Evolutionary conservation across 768 basidiomycete species (phyloP).

Genomic region (Collybia mongolica): DNA sequence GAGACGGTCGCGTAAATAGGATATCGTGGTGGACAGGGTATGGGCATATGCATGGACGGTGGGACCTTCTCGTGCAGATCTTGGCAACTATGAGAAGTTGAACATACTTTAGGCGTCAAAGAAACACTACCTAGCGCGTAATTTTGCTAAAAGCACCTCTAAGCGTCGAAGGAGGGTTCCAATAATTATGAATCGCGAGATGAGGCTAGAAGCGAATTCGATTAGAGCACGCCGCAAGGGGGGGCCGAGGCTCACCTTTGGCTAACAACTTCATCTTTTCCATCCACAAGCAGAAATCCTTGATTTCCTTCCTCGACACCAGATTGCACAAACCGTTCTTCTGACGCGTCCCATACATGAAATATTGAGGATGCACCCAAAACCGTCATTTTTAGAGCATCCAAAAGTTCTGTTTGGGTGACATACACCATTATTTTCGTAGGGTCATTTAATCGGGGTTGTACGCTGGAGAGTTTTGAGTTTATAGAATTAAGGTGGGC

Average conservation of each 20-base stretch:
- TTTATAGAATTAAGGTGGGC: constrained; percentile 19
- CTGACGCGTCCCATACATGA: constrained; percentile 57
- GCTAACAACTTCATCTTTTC: constrained; percentile 55
- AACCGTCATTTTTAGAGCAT: constrained; percentile 53
- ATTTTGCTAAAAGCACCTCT: constrained; percentile 46
- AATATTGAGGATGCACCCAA: constrained; percentile 69
- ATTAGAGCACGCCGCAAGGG: not conserved
- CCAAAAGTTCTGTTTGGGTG: constrained; percentile 44
- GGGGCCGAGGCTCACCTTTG: constrained; percentile 41
- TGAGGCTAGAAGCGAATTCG: constrained; percentile 38
- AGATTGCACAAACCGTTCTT: constrained; percentile 57
- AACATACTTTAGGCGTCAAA: not conserved
- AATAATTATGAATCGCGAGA: constrained; percentile 63
- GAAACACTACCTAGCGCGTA: constrained; percentile 48
- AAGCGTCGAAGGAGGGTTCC: constrained; percentile 68
- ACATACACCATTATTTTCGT: constrained; percentile 40
- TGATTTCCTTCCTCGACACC: constrained; percentile 30
- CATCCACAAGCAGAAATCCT: constrained; percentile 47
- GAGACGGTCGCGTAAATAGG: constrained; percentile 47
- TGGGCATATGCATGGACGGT: constrained; percentile 69
- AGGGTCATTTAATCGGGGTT: constrained; percentile 41
- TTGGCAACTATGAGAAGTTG: constrained; percentile 18
- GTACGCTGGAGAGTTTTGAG: constrained; percentile 37
- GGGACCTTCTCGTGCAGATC: constrained; percentile 46
- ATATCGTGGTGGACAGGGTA: constrained; percentile 54